Base-by-base conservation (phyloP, 768 basidiomycete species). In the Lyophyllum semitale region DNA sequence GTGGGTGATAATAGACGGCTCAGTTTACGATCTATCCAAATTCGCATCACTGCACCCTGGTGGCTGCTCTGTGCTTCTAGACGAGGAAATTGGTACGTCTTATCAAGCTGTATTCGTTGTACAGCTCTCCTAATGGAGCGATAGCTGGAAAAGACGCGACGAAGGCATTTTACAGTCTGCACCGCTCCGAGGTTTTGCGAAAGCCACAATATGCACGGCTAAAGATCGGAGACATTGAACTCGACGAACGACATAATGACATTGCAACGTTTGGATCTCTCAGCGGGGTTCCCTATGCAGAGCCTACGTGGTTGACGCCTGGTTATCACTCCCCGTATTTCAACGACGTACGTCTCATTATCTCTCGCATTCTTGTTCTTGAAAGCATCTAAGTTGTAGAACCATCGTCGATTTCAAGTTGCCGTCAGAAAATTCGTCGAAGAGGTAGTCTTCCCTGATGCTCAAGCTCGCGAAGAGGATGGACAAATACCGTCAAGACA, bases 131-230 rank as follows among this genome's bases (percentile, higher is more conserved):
- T 22, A 48, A 55, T 64, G 71, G 82, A 59, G 23, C 75, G 83
- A 48, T 73, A 88, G 92, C 91, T 48, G 94, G 93, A 8, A 80
- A 91, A 68, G 94, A 97, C 63, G 88, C 88, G 1, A 96, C 94
- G 0, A 88, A 93, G 32, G 81, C 82, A 4, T 97, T 98, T 77
- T 97, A 88, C 63, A 84, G 89, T 50, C 84, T 98, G 37, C 95
- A 98, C 67, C 83, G 92, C 22, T 82, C 87, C 38, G 94, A 96
- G 63, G 84, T 97, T 15, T 80, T 98, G 41, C 73, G 80, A 54
- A 85, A 80, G 59, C 87, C 91, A 0, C 88, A 91, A 53, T 93
- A 87, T 62, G 71, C 78, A 48, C 84, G 91, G 2, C 78, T 95
- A 12, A 80, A 84, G 56, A 84, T 95, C 53, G 94, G 93, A n/a